Evolutionary conservation across 805 yeast species (phyloP).

Genomic region (Nakazawaea ernobii): DNA sequence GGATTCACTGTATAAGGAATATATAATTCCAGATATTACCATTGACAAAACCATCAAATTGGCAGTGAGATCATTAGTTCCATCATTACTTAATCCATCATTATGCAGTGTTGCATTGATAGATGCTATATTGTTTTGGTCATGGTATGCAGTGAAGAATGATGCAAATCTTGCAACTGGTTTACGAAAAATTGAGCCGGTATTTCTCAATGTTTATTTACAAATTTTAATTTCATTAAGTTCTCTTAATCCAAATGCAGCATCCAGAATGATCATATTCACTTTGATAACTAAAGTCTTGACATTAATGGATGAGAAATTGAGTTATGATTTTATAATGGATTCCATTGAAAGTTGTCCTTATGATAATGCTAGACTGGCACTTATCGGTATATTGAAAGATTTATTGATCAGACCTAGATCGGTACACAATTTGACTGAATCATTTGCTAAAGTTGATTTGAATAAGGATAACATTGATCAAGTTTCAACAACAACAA

Average conservation of each 20-base stretch:
- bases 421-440: constrained; percentile 13
- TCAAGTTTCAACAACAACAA: background rate
- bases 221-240: constrained; percentile 34
- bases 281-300: constrained; percentile 63
- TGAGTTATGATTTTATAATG: constrained; percentile 52
- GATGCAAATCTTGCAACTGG: constrained; percentile 7
- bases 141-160: constrained; percentile 27
- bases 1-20: constrained; percentile 13
- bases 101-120: constrained; percentile 12
- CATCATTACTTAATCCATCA: constrained; percentile 24
- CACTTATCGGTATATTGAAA: constrained; percentile 62
- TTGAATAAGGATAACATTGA: background rate
- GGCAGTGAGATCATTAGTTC: constrained; percentile 35
- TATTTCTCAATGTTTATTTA: constrained; percentile 29
- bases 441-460: constrained; percentile 9
- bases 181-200: constrained; percentile 17
- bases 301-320: constrained; percentile 48
- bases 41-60: constrained; percentile 30
- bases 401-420: constrained; percentile 45
- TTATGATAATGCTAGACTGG: constrained; percentile 51
- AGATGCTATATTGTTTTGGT: constrained; percentile 27
- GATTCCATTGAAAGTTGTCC: constrained; percentile 69
- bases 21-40: constrained; percentile 12
- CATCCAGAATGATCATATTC: constrained; percentile 38
- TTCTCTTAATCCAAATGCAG: constrained; percentile 29